These are phyloP conservation scores for Solanum hybrid DNA, from an alignment of 305 asterid genomes.

Conservation along the genomic window DNA sequence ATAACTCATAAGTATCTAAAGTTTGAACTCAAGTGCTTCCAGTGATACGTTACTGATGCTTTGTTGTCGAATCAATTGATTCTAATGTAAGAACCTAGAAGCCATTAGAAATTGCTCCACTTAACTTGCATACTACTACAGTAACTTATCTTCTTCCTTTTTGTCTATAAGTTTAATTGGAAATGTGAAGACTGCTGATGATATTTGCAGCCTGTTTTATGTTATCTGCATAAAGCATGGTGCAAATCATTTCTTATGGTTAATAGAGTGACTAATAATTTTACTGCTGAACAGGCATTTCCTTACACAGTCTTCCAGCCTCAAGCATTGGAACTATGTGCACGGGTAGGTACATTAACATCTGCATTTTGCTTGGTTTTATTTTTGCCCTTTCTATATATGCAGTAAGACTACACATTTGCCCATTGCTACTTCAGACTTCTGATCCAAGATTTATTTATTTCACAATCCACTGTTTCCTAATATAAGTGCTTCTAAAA, in stretches of 20 bases:
- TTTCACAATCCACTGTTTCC: not conserved
- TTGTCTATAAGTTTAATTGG: not conserved
- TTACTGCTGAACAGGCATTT: slow-evolving; percentile 51
- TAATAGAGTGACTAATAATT: not conserved
- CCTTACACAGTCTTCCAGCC: slow-evolving; percentile 73
- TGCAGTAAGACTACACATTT: not conserved
- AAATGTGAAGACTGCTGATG: not conserved
- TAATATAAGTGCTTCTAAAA: slow-evolving; percentile 16
- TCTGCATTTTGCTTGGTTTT: slow-evolving; percentile 1
- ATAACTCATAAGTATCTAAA: not conserved
- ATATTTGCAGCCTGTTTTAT: not conserved
- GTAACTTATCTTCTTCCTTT: not conserved
- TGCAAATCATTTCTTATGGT: slow-evolving; percentile 1
- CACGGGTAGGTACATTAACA: slow-evolving; percentile 47
- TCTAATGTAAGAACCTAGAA: not conserved
- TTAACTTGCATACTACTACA: not conserved
- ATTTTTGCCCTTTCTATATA: not conserved
- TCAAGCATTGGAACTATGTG: slow-evolving; percentile 90
- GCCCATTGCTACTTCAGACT: not conserved
- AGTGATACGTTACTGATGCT: not conserved
- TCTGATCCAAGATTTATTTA: not conserved
- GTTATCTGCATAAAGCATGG: not conserved
- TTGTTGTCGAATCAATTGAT: not conserved
- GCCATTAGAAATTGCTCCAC: not conserved
- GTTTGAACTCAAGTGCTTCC: not conserved